A percentile compares a stretch with the other conserved stretches of the same genome.
Conservation (phyloP, 768 basidiomycete species). For the Cubamyces sp. region DNA sequence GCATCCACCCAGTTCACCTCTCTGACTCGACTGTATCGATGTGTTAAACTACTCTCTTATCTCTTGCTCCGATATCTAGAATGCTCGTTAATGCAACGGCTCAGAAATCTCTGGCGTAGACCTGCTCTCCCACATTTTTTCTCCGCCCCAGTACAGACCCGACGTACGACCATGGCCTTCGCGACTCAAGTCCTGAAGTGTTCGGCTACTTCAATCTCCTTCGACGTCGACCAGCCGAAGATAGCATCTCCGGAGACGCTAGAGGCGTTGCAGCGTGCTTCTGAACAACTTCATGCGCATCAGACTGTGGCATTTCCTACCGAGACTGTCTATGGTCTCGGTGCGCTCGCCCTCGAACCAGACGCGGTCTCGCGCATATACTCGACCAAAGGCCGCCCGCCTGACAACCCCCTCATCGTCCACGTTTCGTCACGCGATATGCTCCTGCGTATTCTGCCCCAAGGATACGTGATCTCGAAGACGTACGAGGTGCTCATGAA, state of each 20-base stretch:
- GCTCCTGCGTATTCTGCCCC: slow-evolving; percentile 77
- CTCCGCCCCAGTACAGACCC: neutral
- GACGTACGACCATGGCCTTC: slow-evolving; percentile 27
- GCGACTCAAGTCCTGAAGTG: slow-evolving; percentile 57
- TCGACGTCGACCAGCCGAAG: slow-evolving; percentile 51
- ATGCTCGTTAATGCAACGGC: slow-evolving; percentile 16
- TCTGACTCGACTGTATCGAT: slow-evolving; percentile 15
- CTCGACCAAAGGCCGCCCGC: slow-evolving; percentile 85
- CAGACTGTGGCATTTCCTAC: slow-evolving; percentile 89
- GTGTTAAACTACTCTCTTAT: neutral
- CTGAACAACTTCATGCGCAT: slow-evolving; percentile 53
- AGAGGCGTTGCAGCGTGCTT: slow-evolving; percentile 57
- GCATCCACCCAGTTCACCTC: neutral
- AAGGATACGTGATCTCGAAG: slow-evolving; percentile 56
- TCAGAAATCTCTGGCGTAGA: slow-evolving; percentile 13
- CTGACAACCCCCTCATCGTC: slow-evolving; percentile 97
- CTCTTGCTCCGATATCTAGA: slow-evolving; percentile 1
- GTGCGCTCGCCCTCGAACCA: slow-evolving; percentile 74
- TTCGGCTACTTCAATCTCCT: slow-evolving; percentile 64
- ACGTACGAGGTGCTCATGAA: slow-evolving; percentile 77
- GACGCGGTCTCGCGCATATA: slow-evolving; percentile 77
- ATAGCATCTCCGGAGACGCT: slow-evolving; percentile 56
- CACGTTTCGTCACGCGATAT: slow-evolving; percentile 88
- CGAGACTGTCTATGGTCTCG: slow-evolving; percentile 99
- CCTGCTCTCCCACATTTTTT: neutral